Evolutionary conservation across 2,329 filamentous ascomycete species (phyloP).

Genomic region (Helicocarpus griseus): DNA sequence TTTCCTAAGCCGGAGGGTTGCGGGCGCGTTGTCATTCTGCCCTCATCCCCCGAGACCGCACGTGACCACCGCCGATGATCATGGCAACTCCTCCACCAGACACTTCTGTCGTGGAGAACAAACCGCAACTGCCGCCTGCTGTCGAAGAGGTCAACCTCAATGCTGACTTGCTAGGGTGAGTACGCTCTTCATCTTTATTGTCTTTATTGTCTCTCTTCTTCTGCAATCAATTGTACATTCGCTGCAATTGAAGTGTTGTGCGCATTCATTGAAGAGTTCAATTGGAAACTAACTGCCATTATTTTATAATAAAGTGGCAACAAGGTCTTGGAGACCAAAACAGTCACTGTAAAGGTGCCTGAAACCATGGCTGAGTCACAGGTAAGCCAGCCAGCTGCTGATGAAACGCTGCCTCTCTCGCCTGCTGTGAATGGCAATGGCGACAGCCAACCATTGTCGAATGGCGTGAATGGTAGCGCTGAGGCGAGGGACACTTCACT

Average conservation of each 20-base stretch:
- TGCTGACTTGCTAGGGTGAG: background rate
- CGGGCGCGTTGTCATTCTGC: background rate
- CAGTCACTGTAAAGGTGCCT: conserved; percentile 11
- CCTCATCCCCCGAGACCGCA: conserved; percentile 10
- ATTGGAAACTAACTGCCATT: conserved; percentile 13
- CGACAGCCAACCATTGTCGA: conserved; percentile 16
- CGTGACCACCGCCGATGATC: conserved; percentile 12
- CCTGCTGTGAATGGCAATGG: conserved; percentile 24
- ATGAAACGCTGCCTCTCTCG: conserved; percentile 4
- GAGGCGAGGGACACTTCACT: conserved; percentile 4
- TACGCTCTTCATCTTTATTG: no score
- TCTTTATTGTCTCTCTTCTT: no score
- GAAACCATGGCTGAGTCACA: conserved; percentile 8
- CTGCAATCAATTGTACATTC: no score
- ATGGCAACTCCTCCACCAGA: conserved; percentile 38
- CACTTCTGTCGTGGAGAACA: conserved; percentile 29
- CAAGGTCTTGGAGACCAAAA: conserved; percentile 18
- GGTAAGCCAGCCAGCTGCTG: conserved; percentile 5
- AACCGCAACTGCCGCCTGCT: conserved; percentile 22
- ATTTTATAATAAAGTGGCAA: conserved; percentile 15
- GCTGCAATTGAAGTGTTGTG: background rate
- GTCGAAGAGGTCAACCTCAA: conserved; percentile 4
- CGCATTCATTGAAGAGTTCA: background rate
- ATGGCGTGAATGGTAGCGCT: conserved; percentile 16
- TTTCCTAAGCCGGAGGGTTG: background rate